A percentile compares a stretch with the other conserved stretches of the same genome.
Evolutionary conservation across 345 rosid species (phyloP).

Genomic region (Melastoma malabathricum): DNA sequence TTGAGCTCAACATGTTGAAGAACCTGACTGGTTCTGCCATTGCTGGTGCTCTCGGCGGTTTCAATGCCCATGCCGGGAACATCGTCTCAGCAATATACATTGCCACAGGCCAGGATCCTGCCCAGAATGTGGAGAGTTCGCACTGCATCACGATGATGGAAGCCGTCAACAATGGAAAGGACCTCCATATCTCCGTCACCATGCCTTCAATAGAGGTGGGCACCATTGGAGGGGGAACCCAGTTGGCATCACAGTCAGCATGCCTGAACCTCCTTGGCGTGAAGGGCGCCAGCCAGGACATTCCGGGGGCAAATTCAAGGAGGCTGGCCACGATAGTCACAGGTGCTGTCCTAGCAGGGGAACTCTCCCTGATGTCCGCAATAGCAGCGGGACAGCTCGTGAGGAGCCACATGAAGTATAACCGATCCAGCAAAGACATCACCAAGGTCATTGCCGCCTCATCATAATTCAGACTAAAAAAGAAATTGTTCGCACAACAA

Average conservation of each 20-base stretch:
- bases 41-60: constrained; percentile 84
- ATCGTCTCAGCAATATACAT: constrained; percentile 69
- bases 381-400: constrained; percentile 86
- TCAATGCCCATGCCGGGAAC: constrained; percentile 85
- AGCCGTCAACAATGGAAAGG: constrained; percentile 62
- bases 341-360: constrained; percentile 73
- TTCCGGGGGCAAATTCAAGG: constrained; percentile 63
- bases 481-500: no score
- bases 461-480: no score
- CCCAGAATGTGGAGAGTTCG: constrained; percentile 81
- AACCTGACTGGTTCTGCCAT: constrained; percentile 74
- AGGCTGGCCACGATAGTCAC: constrained; percentile 63
- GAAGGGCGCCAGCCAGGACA: constrained; percentile 56
- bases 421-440: constrained; percentile 65
- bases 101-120: constrained; percentile 93
- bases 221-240: constrained; percentile 87
- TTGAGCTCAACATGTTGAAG: constrained; percentile 79
- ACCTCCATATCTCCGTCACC: constrained; percentile 66
- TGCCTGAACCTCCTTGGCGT: constrained; percentile 48
- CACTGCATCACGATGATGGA: constrained; percentile 94
- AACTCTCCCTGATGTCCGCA: constrained; percentile 80
- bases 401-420: constrained; percentile 82
- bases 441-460: no score
- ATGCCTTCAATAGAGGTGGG: constrained; percentile 93
- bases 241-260: constrained; percentile 5